Evolutionary conservation across 2,329 filamentous ascomycete species (phyloP).

Genomic region (Mollisia scopiformis): DNA sequence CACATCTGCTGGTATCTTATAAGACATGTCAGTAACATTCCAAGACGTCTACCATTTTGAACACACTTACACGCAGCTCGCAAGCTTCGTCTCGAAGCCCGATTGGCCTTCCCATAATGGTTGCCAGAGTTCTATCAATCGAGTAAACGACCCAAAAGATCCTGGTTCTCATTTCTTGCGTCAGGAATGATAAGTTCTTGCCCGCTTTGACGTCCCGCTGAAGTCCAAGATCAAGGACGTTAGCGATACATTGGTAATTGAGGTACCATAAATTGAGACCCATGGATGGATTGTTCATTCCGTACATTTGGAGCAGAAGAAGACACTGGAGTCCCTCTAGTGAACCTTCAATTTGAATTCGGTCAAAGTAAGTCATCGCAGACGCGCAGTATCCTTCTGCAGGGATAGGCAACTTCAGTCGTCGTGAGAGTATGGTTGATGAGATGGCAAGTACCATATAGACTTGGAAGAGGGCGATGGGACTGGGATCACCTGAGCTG

Average conservation of each 20-base stretch:
- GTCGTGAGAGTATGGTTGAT: slow-evolving; percentile 47
- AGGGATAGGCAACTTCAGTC: slow-evolving; percentile 46
- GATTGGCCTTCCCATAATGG: slow-evolving; percentile 59
- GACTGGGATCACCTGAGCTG: slow-evolving; percentile 29
- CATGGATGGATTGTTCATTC: slow-evolving; percentile 52
- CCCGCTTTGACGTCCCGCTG: slow-evolving; percentile 51
- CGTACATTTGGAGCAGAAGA: slow-evolving; percentile 49
- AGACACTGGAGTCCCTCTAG: slow-evolving; percentile 53
- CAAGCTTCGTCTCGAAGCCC: slow-evolving; percentile 58
- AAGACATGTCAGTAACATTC: not conserved
- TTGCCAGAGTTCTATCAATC: slow-evolving; percentile 54
- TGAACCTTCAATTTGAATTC: slow-evolving; percentile 50
- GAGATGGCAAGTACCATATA: slow-evolving; percentile 57
- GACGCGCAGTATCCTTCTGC: slow-evolving; percentile 52
- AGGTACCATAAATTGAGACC: slow-evolving; percentile 56
- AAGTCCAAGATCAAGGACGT: slow-evolving; percentile 53
- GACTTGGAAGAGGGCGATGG: slow-evolving; percentile 47
- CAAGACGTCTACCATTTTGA: too few relatives aligned
- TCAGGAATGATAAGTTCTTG: slow-evolving; percentile 47
- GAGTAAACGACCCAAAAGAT: slow-evolving; percentile 58
- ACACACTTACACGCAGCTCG: slow-evolving; percentile 47
- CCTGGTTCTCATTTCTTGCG: slow-evolving; percentile 57
- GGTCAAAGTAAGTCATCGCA: slow-evolving; percentile 50
- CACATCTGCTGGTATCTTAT: slow-evolving; percentile 28
- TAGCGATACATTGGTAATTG: slow-evolving; percentile 57